Evolutionary conservation across 2,329 filamentous ascomycete species (phyloP).

Genomic region (Eutypa lata): DNA sequence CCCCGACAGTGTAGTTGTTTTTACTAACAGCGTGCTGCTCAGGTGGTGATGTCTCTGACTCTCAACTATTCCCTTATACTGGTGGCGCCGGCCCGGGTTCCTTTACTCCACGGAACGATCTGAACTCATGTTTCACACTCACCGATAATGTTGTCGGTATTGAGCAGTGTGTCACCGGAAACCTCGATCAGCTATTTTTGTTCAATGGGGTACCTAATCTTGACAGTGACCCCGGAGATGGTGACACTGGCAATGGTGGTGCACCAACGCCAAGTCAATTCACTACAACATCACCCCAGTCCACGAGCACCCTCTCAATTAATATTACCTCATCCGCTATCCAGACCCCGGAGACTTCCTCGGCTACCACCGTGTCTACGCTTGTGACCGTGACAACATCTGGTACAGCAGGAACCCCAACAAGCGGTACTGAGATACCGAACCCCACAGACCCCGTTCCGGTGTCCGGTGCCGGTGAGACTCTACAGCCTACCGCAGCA

Average conservation of each 20-base stretch:
- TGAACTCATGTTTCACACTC: conserved; percentile 44
- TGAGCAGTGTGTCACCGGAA: conserved; percentile 37
- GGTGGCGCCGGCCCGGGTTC: conserved; percentile 38
- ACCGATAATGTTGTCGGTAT: conserved; percentile 42
- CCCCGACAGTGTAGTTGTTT: background rate
- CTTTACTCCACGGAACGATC: conserved; percentile 43
- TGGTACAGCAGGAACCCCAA: background rate
- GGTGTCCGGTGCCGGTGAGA: conserved; percentile 49
- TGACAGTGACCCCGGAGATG: background rate
- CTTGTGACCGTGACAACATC: conserved; percentile 1
- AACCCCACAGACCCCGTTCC: conserved; percentile 42
- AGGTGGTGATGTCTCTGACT: conserved; percentile 47
- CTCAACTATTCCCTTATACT: conserved; percentile 49
- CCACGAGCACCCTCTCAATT: background rate
- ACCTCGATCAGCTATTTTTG: conserved; percentile 41
- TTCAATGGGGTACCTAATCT: conserved; percentile 13
- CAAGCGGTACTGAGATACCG: conserved; percentile 15
- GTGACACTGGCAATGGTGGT: conserved; percentile 3
- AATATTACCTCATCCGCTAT: background rate
- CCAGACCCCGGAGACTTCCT: background rate
- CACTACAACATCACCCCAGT: background rate
- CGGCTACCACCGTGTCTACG: background rate
- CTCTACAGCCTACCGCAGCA: conserved; percentile 45
- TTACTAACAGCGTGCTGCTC: background rate
- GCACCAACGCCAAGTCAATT: background rate